Conservation (phyloP, 192 early-diverging fungal species). For the Entomortierella beljakovae region DNA sequence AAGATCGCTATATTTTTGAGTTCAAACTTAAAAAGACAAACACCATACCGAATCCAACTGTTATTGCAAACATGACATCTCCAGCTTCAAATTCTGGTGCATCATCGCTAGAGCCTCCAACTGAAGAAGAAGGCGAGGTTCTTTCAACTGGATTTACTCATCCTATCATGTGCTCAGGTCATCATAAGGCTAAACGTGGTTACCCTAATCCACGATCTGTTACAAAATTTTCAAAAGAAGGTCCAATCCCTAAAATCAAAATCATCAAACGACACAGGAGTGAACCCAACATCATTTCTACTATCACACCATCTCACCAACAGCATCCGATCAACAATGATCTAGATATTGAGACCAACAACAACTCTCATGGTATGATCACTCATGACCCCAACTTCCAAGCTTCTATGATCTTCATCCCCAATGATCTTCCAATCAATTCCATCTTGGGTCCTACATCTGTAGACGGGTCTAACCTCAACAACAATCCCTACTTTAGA, state of each 20-base stretch:
- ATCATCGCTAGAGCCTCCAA: neutral
- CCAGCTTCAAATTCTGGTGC: neutral
- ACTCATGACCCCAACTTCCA: slow-evolving; percentile 4
- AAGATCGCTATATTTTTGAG: slow-evolving; percentile 51
- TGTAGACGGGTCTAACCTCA: neutral
- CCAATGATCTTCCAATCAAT: slow-evolving; percentile 7
- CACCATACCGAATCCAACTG: slow-evolving; percentile 1
- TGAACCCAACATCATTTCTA: slow-evolving; percentile 31
- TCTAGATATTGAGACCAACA: too few species aligned
- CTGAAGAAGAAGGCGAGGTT: slow-evolving; percentile 38
- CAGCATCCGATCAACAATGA: too few species aligned
- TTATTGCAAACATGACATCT: too few species aligned
- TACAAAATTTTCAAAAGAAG: slow-evolving; percentile 24
- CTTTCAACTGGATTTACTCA: slow-evolving; percentile 31
- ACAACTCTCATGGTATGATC: neutral
- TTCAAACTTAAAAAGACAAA: slow-evolving; percentile 43
- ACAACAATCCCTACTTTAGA: neutral
- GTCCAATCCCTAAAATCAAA: slow-evolving; percentile 39
- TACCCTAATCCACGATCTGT: slow-evolving; percentile 33
- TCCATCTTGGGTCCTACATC: slow-evolving; percentile 3
- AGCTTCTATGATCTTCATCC: slow-evolving; percentile 8
- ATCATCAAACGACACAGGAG: slow-evolving; percentile 46
- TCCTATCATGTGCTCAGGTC: slow-evolving; percentile 51
- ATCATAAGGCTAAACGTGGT: slow-evolving; percentile 47
- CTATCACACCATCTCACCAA: too few species aligned